Conservation (phyloP, 768 basidiomycete species). For the Suillus subluteus region DNA sequence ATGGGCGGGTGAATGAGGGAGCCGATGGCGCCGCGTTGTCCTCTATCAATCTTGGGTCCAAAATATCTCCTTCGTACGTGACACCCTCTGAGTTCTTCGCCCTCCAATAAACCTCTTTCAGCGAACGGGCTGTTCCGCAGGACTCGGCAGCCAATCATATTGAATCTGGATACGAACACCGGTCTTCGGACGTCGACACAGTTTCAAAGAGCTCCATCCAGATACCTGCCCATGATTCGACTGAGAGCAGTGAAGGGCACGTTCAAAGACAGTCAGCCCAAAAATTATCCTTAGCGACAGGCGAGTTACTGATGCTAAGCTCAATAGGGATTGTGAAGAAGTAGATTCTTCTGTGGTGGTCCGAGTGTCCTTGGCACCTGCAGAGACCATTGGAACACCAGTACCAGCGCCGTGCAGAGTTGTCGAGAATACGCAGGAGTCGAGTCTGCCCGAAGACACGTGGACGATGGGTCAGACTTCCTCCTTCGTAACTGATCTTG, state of each 20-base stretch:
- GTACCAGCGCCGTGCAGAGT: not conserved
- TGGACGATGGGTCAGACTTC: not conserved
- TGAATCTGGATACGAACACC: not conserved
- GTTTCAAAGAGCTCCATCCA: not conserved
- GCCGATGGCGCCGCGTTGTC: not conserved
- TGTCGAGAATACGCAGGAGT: not conserved
- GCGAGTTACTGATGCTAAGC: not conserved
- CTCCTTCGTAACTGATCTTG: not conserved
- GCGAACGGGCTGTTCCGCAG: not conserved
- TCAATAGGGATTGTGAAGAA: not conserved
- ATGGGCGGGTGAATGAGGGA: not conserved
- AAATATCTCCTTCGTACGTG: not conserved
- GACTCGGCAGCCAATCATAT: not conserved
- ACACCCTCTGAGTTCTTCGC: not conserved
- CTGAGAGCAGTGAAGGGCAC: not conserved
- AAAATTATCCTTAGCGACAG: not conserved
- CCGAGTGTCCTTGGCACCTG: not conserved
- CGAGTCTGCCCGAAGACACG: not conserved
- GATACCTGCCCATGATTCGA: not conserved
- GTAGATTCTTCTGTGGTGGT: not conserved
- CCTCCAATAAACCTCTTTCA: not conserved
- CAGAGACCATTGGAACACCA: not conserved
- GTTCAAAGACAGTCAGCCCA: not conserved
- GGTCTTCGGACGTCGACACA: not conserved
- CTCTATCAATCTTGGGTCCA: not conserved